Evolutionary conservation across 2,329 filamentous ascomycete genomes (phyloP), one percentile per base, ranked within the genome.

Genomic region (Acrodontium crateriforme): DNA sequence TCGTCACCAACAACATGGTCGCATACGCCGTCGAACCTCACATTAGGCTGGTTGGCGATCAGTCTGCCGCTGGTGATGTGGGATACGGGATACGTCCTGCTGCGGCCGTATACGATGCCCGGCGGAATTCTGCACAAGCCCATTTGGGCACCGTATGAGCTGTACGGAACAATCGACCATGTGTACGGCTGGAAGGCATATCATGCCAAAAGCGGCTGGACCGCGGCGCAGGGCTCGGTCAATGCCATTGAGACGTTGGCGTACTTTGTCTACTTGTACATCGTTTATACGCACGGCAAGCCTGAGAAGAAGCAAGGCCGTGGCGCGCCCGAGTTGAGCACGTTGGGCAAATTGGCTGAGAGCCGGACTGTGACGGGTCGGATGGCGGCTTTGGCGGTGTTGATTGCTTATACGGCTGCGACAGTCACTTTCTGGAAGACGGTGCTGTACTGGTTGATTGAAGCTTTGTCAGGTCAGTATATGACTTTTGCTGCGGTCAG

Each of bases 71-170:
- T 91, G 35, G 81, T 92, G 26, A 47, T 71, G 27, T 92, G 84
- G 84, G 84, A 93, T 58, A 70, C 69, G 16, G 60, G 63, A 32
- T 93, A 92, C 59, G 72, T 92, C 20, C 62, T 92, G 25, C 60
- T 80, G 29, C 79, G 84, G 12, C 84, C 84, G 16, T 70, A 76
- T 53, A 79, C 74, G 32, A 89, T 93, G 79, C 71, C 75, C 0
- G 80, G 81, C 41, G 83, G 83, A 10, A 56, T 54, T 25, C 60
- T 78, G 28, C 80, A 91, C 58, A 65, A 59, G 42, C 78, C 79
- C 2, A 44, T 92, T 22, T 93, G 71, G 68, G 59, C 57, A 16
- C 82, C 80, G 0, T 93, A 93, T 57, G 71, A 68, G 46, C 69
- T 91, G 2, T 92, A 93, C 58, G 80, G 77, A 32, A 60, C 65